Conservation (phyloP, 139 green algal genomes). For the Chlamydomonas schloesseri region DNA sequence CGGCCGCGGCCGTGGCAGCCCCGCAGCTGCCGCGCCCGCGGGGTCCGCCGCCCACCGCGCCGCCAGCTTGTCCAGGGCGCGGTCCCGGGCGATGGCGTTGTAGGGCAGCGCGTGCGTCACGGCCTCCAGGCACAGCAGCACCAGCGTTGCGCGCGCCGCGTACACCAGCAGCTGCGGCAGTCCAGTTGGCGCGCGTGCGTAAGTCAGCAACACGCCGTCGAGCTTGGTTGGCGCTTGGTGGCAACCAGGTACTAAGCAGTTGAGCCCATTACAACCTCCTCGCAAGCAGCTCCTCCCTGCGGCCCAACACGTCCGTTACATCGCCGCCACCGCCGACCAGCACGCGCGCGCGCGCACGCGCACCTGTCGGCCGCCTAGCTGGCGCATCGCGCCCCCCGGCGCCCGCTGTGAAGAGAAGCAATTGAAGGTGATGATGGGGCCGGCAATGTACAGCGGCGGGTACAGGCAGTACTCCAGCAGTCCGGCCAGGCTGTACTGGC, state of each 20-base stretch:
- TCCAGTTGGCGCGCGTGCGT: too few relatives aligned
- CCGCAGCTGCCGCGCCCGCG: background rate
- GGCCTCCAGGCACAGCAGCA: conserved; percentile 78
- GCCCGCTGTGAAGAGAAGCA: conserved; percentile 83
- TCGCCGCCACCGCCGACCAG: too few relatives aligned
- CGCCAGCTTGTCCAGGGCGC: conserved; percentile 46
- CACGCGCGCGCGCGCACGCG: too few relatives aligned
- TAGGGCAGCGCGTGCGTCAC: conserved; percentile 88
- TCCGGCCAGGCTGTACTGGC: conserved; percentile 50
- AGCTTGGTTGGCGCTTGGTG: too few relatives aligned
- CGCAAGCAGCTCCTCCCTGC: too few relatives aligned
- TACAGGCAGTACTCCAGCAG: conserved; percentile 87
- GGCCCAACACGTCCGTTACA: too few relatives aligned
- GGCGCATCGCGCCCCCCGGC: background rate
- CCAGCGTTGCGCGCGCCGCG: conserved; percentile 53
- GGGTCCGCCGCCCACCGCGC: conserved; percentile 14
- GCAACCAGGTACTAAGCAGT: too few relatives aligned
- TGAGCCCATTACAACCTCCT: too few relatives aligned
- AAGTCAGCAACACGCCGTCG: too few relatives aligned
- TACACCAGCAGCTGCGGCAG: conserved; percentile 73
- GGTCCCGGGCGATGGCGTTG: conserved; percentile 78
- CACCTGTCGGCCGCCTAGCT: background rate
- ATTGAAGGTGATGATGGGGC: conserved; percentile 90
- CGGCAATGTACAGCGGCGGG: conserved; percentile 94
- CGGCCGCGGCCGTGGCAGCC: conserved; percentile 28